These are phyloP conservation scores for Pelargonium citronellum DNA, from an alignment of 441 rosid species.

Conservation along the genomic window DNA sequence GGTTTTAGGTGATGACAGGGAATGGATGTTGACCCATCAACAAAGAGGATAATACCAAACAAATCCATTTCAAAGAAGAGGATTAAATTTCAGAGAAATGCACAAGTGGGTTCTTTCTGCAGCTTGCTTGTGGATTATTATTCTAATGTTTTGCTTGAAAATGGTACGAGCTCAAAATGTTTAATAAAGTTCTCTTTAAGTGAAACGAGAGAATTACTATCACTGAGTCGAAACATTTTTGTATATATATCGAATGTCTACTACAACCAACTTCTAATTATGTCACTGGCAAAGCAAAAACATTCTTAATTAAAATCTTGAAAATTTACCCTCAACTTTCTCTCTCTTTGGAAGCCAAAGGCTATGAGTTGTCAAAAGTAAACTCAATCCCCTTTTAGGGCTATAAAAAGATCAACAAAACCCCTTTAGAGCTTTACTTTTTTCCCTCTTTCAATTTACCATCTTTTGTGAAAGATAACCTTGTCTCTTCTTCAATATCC, in stretches of 20 bases:
- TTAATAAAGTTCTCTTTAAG: too few relatives aligned
- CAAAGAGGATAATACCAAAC: conserved; percentile 84
- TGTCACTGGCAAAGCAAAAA: too few relatives aligned
- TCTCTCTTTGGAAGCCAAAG: conserved; percentile 2
- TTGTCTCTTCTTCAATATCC: conserved; percentile 28
- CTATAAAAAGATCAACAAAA: conserved; percentile 16
- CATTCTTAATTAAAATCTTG: too few relatives aligned
- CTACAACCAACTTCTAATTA: too few relatives aligned
- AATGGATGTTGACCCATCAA: conserved; percentile 91
- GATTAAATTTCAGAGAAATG: conserved; percentile 17
- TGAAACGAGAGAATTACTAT: too few relatives aligned
- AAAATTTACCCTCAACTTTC: too few relatives aligned
- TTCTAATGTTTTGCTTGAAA: conserved; percentile 36
- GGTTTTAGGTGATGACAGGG: conserved; percentile 87
- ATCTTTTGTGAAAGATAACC: conserved; percentile 21
- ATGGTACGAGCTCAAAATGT: conserved; percentile 19
- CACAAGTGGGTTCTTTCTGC: conserved; percentile 32
- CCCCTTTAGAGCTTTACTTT: conserved; percentile 9
- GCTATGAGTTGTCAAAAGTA: conserved; percentile 26
- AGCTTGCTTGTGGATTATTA: conserved; percentile 26
- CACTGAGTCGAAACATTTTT: too few relatives aligned
- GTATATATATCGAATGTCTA: too few relatives aligned
- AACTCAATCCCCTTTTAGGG: conserved; percentile 14
- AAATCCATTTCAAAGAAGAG: conserved; percentile 40
- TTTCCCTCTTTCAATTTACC: conserved; percentile 10